phyloP scores from a whole-genome alignment of 768 basidiomycete species.

The Serendipita sp. region DNA sequence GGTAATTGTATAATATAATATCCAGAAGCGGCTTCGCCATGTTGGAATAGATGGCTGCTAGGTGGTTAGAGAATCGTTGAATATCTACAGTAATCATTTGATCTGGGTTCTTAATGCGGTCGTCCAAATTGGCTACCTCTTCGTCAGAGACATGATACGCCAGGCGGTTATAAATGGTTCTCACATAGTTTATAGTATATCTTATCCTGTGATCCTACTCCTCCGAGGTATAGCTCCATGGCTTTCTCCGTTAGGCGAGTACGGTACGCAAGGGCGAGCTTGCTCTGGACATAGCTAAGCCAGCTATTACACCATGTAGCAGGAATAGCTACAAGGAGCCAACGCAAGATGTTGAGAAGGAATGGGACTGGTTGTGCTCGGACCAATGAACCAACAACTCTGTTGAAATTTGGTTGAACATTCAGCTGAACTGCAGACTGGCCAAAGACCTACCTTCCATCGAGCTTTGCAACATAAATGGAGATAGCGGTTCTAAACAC shows the following conservation, averaged over 20 bases:
- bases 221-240: conserved; percentile 69
- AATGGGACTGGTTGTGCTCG: conserved; percentile 67
- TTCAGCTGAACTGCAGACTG: background rate
- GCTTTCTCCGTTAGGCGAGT: conserved; percentile 74
- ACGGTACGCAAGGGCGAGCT: conserved; percentile 76
- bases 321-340: conserved; percentile 84
- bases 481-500: conserved; percentile 83
- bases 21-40: conserved; percentile 87
- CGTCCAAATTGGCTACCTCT: conserved; percentile 70
- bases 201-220: conserved; percentile 52
- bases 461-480: conserved; percentile 83
- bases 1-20: conserved; percentile 89
- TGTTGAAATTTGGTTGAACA: conserved; percentile 17
- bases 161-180: conserved; percentile 14
- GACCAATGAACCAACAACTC: conserved; percentile 90
- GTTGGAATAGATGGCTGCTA: conserved; percentile 89
- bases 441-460: conserved; percentile 52
- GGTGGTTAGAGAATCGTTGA: conserved; percentile 74
- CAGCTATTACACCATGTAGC: conserved; percentile 88
- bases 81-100: conserved; percentile 97
- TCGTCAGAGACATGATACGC: background rate
- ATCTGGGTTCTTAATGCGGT: conserved; percentile 89
- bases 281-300: conserved; percentile 86
- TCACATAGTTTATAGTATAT: conserved; percentile 85
- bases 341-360: conserved; percentile 68